phyloP scores from a whole-genome alignment of 1,284 basidiomycete species.

The Ganoderma multipileum region DNA sequence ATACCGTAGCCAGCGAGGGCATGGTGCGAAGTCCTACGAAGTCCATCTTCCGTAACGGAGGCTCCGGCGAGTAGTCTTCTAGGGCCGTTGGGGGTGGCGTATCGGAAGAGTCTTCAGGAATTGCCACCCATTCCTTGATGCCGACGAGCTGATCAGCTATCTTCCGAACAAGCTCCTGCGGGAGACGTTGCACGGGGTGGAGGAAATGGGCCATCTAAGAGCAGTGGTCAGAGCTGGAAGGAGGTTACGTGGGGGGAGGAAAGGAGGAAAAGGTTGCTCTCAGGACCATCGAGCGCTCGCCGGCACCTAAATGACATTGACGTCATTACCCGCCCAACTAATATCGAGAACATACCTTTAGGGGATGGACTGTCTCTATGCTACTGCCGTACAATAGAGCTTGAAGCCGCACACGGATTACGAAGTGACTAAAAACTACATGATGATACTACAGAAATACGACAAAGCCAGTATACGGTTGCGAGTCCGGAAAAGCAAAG shows the following conservation, averaged over 20 bases:
- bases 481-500: slow-evolving; percentile 1
- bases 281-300: too few species aligned
- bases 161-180: not conserved
- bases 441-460: slow-evolving; percentile 13
- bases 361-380: too few species aligned
- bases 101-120: not conserved
- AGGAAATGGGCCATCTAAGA: not conserved
- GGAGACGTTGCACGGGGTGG: not conserved
- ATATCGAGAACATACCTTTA: too few species aligned
- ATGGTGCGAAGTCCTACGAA: not conserved
- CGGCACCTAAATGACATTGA: too few species aligned
- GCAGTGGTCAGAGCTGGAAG: not conserved
- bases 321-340: too few species aligned
- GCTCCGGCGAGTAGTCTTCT: too few species aligned
- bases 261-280: not conserved
- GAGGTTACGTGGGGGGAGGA: not conserved
- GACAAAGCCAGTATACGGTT: not conserved
- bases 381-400: not conserved
- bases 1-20: not conserved
- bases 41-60: not conserved
- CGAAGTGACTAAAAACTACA: slow-evolving; percentile 20
- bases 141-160: not conserved
- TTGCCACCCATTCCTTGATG: not conserved
- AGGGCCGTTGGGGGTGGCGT: too few species aligned
- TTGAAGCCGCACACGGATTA: slow-evolving; percentile 1